Percentiles rank a stretch among this genome's conserved stretches.
These are phyloP conservation scores for Linum usitatissimum DNA, from an alignment of 345 rosid species.

Conservation along the genomic window DNA sequence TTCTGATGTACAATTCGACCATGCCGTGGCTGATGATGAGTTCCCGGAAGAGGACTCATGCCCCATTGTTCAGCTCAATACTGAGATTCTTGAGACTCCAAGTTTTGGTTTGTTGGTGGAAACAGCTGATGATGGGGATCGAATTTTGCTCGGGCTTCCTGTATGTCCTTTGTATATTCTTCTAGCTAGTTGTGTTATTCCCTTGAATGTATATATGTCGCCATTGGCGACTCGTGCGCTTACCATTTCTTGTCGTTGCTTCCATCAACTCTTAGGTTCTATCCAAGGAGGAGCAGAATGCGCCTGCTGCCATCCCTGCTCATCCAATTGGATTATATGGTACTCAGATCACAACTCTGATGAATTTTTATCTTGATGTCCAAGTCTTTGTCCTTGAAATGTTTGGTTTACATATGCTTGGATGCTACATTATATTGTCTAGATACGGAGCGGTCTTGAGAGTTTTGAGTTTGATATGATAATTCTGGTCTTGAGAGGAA, in stretches of 20 bases:
- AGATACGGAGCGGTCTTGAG: not conserved
- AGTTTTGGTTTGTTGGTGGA: constrained; percentile 53
- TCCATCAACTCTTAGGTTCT: constrained; percentile 41
- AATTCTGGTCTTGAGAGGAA: not conserved
- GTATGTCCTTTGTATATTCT: constrained; percentile 30
- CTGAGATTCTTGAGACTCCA: constrained; percentile 47
- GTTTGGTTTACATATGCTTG: not conserved
- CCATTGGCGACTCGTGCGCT: not conserved
- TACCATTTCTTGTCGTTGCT: constrained; percentile 8
- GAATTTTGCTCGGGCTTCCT: constrained; percentile 61
- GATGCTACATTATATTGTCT: not conserved
- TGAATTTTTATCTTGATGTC: not conserved
- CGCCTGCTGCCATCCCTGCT: constrained; percentile 87
- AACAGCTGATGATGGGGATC: constrained; percentile 47
- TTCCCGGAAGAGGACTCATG: constrained; percentile 32
- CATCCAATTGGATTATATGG: constrained; percentile 82
- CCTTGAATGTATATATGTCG: not conserved
- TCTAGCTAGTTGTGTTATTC: constrained; percentile 1
- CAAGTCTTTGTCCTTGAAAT: not conserved
- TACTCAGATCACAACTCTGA: constrained; percentile 13
- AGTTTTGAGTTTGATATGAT: too few species aligned
- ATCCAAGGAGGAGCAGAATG: constrained; percentile 78
- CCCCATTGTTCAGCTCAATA: constrained; percentile 57
- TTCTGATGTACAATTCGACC: constrained; percentile 39
- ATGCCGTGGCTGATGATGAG: constrained; percentile 38